Evolutionary conservation across 306 rosid species (phyloP).

Genomic region (Ziziphus jujuba): DNA sequence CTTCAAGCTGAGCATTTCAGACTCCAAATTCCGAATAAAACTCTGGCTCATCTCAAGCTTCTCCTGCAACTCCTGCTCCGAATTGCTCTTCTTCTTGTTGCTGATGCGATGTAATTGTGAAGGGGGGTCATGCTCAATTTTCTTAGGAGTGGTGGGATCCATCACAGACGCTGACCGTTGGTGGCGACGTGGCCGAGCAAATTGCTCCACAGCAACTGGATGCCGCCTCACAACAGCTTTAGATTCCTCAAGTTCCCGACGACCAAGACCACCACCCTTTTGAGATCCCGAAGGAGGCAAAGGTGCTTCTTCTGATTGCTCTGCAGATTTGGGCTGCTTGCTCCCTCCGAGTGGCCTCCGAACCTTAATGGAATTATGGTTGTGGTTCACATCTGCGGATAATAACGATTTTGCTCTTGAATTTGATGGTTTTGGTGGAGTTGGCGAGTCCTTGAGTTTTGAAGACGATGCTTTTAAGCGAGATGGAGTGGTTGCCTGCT

Average conservation of each 20-base stretch:
- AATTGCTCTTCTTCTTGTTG: constrained; percentile 22
- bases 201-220: constrained; percentile 43
- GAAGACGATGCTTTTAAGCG: constrained; percentile 54
- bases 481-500: constrained; percentile 29
- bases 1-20: constrained; percentile 57
- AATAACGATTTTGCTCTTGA: constrained; percentile 45
- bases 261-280: too few species aligned
- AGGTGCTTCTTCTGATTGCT: constrained; percentile 4
- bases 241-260: constrained; percentile 41
- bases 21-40: constrained; percentile 57
- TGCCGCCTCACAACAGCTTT: constrained; percentile 35
- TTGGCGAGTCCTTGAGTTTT: constrained; percentile 47
- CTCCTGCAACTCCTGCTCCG: constrained; percentile 46
- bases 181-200: constrained; percentile 42
- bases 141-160: constrained; percentile 30
- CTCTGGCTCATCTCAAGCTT: constrained; percentile 51
- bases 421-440: constrained; percentile 34
- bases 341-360: constrained; percentile 39
- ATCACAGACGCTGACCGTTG: constrained; percentile 30
- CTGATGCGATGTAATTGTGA: too few species aligned
- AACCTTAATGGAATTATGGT: constrained; percentile 7
- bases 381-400: constrained; percentile 46
- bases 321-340: constrained; percentile 44
- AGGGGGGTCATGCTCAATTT: constrained; percentile 45
- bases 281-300: constrained; percentile 37